A percentile compares a stretch with the other conserved stretches of the same genome.
Conservation (phyloP, 768 basidiomycete genomes). For the Chalciporus piperatus region DNA sequence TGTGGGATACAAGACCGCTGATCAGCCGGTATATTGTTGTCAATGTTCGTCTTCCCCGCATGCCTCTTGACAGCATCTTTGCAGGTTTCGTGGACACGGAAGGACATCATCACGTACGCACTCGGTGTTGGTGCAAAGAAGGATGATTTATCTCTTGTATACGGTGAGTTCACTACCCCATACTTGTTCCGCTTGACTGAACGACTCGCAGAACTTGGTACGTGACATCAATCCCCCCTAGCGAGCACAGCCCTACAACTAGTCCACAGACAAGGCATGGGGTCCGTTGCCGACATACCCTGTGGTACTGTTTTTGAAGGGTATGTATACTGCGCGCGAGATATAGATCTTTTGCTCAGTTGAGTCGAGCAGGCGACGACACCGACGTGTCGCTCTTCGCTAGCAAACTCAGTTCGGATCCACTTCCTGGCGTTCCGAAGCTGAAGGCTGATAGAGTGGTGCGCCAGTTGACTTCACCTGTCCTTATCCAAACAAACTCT, state of each 20-base stretch:
- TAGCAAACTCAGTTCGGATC: conserved; percentile 35
- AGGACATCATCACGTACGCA: conserved; percentile 78
- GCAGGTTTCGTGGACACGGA: conserved; percentile 81
- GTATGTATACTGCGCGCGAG: conserved; percentile 22
- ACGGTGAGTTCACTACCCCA: conserved; percentile 46
- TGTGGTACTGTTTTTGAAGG: conserved; percentile 74
- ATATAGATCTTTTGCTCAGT: background rate
- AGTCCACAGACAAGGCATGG: conserved; percentile 56
- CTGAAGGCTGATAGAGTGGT: conserved; percentile 71
- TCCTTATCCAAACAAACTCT: background rate
- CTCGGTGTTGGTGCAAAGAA: conserved; percentile 79
- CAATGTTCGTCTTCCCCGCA: background rate
- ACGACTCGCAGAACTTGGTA: conserved; percentile 48
- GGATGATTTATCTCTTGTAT: conserved; percentile 66
- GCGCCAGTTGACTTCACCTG: conserved; percentile 20
- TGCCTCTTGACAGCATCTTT: background rate
- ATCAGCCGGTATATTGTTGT: conserved; percentile 49
- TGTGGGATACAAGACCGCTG: conserved; percentile 53
- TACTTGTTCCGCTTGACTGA: background rate
- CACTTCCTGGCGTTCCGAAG: conserved; percentile 65
- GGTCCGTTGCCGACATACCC: conserved; percentile 84
- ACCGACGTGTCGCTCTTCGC: conserved; percentile 72
- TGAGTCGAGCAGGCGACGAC: conserved; percentile 40
- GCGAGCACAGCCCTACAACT: background rate
- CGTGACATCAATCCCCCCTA: background rate